Conservation (phyloP, 257 asterid genomes). For the Misopates orontium region DNA sequence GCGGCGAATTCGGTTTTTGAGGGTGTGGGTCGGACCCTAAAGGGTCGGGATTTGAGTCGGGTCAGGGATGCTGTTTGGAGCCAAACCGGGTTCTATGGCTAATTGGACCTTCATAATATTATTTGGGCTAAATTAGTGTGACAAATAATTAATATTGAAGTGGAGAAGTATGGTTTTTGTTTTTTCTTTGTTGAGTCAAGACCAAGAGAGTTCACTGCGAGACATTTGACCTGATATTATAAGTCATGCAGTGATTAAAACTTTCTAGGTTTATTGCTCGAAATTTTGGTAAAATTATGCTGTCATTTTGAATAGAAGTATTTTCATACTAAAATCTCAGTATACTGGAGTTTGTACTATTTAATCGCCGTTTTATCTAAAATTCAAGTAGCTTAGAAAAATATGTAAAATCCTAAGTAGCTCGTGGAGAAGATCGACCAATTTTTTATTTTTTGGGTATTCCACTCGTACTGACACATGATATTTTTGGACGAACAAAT, state of each 20-base stretch:
- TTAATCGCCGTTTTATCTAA: too few species aligned
- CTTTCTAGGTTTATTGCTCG: slow-evolving; percentile 1
- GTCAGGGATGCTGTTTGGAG: slow-evolving; percentile 96
- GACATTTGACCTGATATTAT: slow-evolving; percentile 20
- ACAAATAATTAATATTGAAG: not conserved
- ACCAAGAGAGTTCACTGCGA: slow-evolving; percentile 27
- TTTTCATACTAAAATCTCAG: not conserved
- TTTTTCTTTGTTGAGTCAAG: slow-evolving; percentile 23
- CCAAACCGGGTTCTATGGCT: slow-evolving; percentile 88
- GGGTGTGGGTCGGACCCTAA: slow-evolving; percentile 84
- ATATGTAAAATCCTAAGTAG: too few species aligned
- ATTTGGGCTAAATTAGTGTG: not conserved
- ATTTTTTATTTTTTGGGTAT: too few species aligned
- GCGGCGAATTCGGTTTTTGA: slow-evolving; percentile 68
- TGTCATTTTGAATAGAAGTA: not conserved
- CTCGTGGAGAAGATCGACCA: too few species aligned
- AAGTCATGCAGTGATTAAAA: not conserved
- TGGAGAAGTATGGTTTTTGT: slow-evolving; percentile 1
- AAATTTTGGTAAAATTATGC: not conserved
- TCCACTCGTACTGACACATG: too few species aligned
- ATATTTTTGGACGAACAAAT: too few species aligned
- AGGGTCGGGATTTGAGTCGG: slow-evolving; percentile 88
- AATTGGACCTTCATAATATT: not conserved
- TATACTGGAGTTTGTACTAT: too few species aligned
- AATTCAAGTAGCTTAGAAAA: too few species aligned